Base-by-base conservation (phyloP, 2,329 filamentous ascomycete species). In the Polytolypa hystricis region DNA sequence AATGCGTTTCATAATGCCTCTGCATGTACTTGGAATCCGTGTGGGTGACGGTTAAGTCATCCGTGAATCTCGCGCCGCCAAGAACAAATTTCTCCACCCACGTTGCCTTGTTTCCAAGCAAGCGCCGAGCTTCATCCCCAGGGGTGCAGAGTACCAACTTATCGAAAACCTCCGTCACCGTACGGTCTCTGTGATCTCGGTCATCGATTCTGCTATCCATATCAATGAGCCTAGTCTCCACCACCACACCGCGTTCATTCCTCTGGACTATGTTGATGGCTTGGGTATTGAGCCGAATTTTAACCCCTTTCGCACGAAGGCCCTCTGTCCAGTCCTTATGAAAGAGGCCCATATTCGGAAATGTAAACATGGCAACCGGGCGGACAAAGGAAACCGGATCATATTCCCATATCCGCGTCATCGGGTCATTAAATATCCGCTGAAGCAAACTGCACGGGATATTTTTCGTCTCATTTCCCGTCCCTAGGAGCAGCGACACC, bases 401-500 rank as follows among this genome's bases (percentile, higher is more conserved):
- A 43, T 74, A 77, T 18, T 72, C 60, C 73, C 73, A 78, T 6
- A 78, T 60, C 42, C 69, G 70, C 65, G 74, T 72, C 37, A 71
- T 72, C 0, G 71, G 70, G 38, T 73, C 70, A 39, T 73, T 61
- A 34, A 74, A 77, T 0, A 79, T 54, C 4, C 73, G 59, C 50
- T 78, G 73, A 4, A 85, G 63, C 21, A 85, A 76, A 16, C 79
- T 77, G 28, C 70, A 73, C 0, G 80, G 75, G 0, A 85, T 79
- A 43, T 83, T 75, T 0, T 79, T 74, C 0, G 80, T 81, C 47
- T 82, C 77, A 46, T 85, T 85, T 1, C 81, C 79, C 0, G 81
- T 84, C 0, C 81, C 81, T 0, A 85, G 63, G 51, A 86, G 84
- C 1, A 85, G 62, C 0, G 81, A 81, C 20, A 84, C 72, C 53